Evolutionary conservation across 257 asterid genomes (phyloP), one percentile per base, ranked within the genome.

Genomic region (Solanum stenotomum): DNA sequence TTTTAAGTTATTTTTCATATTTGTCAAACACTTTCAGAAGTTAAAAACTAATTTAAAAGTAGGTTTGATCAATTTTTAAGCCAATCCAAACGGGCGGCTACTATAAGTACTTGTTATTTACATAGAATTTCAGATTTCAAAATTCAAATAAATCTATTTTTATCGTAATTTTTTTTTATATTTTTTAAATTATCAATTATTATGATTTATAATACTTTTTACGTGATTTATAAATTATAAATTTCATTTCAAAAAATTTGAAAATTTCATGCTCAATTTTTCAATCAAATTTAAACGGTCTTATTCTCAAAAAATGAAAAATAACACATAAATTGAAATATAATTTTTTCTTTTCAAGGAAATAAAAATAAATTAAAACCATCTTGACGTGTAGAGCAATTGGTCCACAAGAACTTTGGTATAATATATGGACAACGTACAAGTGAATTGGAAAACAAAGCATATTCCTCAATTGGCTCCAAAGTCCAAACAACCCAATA

Each of bases 201-300:
- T 49, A 0, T 75, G 1, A 46, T 46, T 46, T 46, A 14, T 46
- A 46, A 46, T 46, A 14, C 5, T 46, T 4, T 46, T 46, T 46
- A 46, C 0, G 3, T 46, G 3, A 5, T 46, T 46, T 46, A 37
- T 75, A 23, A 76, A 76, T 11, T 38, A 16, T 35, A 8, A 75
- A 27, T 5, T 75, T 22, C 3, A 35, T 35, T 34, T 9, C 37
- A 0, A 4, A 13, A 46, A 46, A 46, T 0, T 13, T 46, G 2
- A 46, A 46, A 0, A 14, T 46, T 5, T 0, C 59, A 49, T 49
- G 7, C 22, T 49, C 3, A 49, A 49, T n/a, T 49, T 49, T 49
- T 2, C 1, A 49, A 0, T 14, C 59, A 49, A 49, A 15, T 3
- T 49, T 5, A 15, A 49, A 15, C 0, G 0, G 0, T 49, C 2